Base-by-base conservation (phyloP, 139 green algal species). In the Chlamydomonas applanata region DNA sequence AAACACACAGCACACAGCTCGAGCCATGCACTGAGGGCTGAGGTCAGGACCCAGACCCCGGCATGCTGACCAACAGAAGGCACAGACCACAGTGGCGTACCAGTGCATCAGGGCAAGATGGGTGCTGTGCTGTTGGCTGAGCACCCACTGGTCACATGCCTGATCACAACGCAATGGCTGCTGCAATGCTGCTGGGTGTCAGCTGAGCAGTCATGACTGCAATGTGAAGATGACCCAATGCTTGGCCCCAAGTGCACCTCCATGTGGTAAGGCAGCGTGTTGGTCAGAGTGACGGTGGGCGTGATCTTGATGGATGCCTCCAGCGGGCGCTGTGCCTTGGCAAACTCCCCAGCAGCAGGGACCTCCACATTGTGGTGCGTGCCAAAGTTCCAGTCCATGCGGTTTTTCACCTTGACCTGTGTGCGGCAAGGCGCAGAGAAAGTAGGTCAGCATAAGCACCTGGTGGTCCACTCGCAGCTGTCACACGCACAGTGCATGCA, bases 181-280 rank as follows among this genome's bases (percentile, higher is more conserved):
- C 9, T 25, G n/a, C 24, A 40, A n/a, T 16, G 19, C 30, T 9
- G 16, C 61, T 44, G 61, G n/a, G 61, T 49, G 40, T 11, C 11
- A 49, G 7, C 7, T 49, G 7, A 49, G 11, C 11, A 35, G 7
- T n/a, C 61, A 45, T 24, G 25, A n/a, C n/a, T n/a, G n/a, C n/a
- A n/a, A n/a, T n/a, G n/a, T n/a, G n/a, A n/a, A n/a, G n/a, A n/a
- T n/a, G n/a, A n/a, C n/a, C n/a, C n/a, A n/a, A n/a, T n/a, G n/a
- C n/a, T n/a, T n/a, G n/a, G n/a, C n/a, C n/a, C 4, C 13, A 52
- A 16, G 36, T 30, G 11, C 19, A 45, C 71, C 45, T 83, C 44
- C 80, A 86, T 82, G 29, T 40, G n/a, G 65, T 94, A 95, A 2
- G 91, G 91, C 75, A 96, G 79, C 5, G 85, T 83, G 74, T 96